Base-by-base conservation (phyloP, 768 basidiomycete genomes). In the Tulasnella calospora region DNA sequence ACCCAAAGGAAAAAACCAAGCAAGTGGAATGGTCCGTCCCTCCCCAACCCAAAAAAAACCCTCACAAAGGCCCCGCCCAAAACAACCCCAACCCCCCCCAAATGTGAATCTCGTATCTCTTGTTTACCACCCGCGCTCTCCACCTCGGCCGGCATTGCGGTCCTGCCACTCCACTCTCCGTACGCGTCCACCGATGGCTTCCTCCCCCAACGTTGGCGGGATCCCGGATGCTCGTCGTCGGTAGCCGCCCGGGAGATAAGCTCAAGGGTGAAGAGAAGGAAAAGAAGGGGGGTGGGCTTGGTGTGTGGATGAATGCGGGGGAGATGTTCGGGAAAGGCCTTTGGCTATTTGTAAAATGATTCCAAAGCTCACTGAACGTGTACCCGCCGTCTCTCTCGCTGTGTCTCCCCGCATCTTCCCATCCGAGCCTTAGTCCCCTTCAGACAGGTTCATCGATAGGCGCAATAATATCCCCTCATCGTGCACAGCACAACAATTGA, bases 21-120 rank as follows among this genome's bases (percentile, higher is more conserved):
- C 51, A 51, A 23, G 23, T 35, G 61, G 30, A 30, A 27, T 67
- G 27, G 13, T 33, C 27, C 61, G 33, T 67, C 61, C 30, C 61
- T 67, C 33, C 61, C 61, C 30, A 30, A 61, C 6, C 57, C n/a
- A n/a, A n/a, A n/a, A n/a, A 27, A 13, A 3, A 35, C 27, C 61
- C 33, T 33, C 35, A 67, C 61, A 30, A 67, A 67, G 61, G 27
- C 13, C 30, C 19, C 61, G 61, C 61, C 61, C 61, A 3, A 3
- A 67, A 35, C 61, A 67, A 30, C 61, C 61, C 30, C 61, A 67
- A 30, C 30, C 12, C 61, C 61, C 51, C 61, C 61, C 27, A 35
- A 67, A 67, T 67, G 61, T 30, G 61, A 67, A 67, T 67, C 61
- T 67, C 61, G 61, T 67, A 67, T 67, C 61, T 67, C 61, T 67